A percentile compares a stretch with the other conserved stretches of the same genome.
Evolutionary conservation across 441 rosid species (phyloP).

Genomic region (Jatropha podagrica): DNA sequence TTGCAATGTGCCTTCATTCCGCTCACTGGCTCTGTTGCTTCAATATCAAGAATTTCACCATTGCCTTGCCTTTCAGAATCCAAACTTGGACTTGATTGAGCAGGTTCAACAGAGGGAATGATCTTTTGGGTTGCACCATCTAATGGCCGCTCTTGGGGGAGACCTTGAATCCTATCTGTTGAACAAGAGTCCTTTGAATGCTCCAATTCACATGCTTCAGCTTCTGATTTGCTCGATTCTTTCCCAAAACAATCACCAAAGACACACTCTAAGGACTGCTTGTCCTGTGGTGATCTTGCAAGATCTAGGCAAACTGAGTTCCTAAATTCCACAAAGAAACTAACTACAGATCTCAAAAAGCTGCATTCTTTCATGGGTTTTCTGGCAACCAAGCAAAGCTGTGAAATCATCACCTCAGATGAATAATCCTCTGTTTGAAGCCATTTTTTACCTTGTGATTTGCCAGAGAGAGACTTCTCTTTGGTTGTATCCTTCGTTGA

Average conservation of each 20-base stretch:
- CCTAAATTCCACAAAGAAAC: slow-evolving; percentile 43
- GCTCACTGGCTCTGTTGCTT: slow-evolving; percentile 22
- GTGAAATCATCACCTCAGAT: slow-evolving; percentile 37
- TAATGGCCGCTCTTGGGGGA: slow-evolving; percentile 22
- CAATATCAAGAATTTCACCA: slow-evolving; percentile 21
- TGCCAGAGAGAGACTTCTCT: slow-evolving; percentile 27
- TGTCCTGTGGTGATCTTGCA: slow-evolving; percentile 17
- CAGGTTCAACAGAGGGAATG: slow-evolving; percentile 18
- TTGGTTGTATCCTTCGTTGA: slow-evolving; percentile 29
- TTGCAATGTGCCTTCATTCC: slow-evolving; percentile 18
- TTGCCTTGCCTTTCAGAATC: slow-evolving; percentile 21
- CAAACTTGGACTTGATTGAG: slow-evolving; percentile 14
- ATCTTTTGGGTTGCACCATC: slow-evolving; percentile 14
- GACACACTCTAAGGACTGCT: slow-evolving; percentile 27
- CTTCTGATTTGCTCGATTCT: slow-evolving; percentile 29
- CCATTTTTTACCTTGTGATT: slow-evolving; percentile 25
- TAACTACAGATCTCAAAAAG: slow-evolving; percentile 24
- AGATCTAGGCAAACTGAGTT: slow-evolving; percentile 38
- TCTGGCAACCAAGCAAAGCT: slow-evolving; percentile 39
- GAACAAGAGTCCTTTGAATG: slow-evolving; percentile 27
- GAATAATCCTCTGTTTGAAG: slow-evolving; percentile 29
- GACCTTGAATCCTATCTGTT: slow-evolving; percentile 25
- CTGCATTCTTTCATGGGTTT: slow-evolving; percentile 29
- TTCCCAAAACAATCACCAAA: slow-evolving; percentile 23
- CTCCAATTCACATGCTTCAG: slow-evolving; percentile 26